Conservation (phyloP, 495 filamentous ascomycete genomes). For the Pseudoneurospora amorphoporcata region DNA sequence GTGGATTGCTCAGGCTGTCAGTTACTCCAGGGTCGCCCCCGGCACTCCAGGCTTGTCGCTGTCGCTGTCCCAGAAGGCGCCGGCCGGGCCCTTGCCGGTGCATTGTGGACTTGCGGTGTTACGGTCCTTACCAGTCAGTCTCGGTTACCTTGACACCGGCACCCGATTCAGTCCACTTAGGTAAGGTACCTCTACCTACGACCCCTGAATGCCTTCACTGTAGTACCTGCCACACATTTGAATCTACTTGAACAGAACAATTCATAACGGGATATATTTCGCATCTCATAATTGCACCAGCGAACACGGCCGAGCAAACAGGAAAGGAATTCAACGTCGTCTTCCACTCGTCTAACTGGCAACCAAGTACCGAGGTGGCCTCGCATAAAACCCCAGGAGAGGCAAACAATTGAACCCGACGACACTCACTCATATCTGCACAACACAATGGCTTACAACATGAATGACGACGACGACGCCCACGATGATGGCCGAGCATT, state of each 20-base stretch:
- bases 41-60: neutral
- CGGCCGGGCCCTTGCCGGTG: neutral
- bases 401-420: neutral
- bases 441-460: constrained; percentile 11
- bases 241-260: neutral
- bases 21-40: neutral
- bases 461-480: neutral
- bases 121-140: neutral
- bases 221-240: neutral
- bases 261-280: neutral
- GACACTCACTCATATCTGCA: neutral
- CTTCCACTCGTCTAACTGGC: neutral
- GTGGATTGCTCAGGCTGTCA: neutral
- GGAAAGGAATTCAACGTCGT: neutral
- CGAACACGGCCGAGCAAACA: neutral
- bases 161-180: neutral
- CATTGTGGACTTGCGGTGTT: neutral
- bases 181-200: neutral
- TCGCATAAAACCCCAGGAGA: neutral
- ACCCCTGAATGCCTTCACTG: neutral
- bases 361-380: neutral
- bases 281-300: neutral
- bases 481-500: constrained; percentile 37
- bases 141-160: neutral
- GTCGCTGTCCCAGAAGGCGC: neutral